These are phyloP conservation scores for Primulina eburnea DNA, from an alignment of 257 asterid genomes.

Conservation along the genomic window DNA sequence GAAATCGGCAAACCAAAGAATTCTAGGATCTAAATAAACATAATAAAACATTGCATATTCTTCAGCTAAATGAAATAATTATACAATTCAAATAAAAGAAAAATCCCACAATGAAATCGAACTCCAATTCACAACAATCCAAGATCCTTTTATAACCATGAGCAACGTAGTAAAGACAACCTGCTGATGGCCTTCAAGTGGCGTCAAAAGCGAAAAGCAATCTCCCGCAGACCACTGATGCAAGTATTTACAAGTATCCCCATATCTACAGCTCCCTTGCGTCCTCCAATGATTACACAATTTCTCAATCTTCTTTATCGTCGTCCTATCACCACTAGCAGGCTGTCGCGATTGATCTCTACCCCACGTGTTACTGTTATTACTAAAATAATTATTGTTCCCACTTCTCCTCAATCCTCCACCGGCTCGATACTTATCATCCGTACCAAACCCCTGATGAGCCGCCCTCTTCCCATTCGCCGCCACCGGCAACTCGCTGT, in stretches of 20 bases:
- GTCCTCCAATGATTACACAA: constrained; percentile 59
- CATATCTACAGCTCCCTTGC: constrained; percentile 72
- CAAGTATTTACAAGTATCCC: constrained; percentile 70
- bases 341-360: constrained; percentile 51
- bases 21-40: neutral
- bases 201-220: constrained; percentile 62
- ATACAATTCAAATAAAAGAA: constrained; percentile 2
- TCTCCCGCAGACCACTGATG: constrained; percentile 88
- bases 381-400: constrained; percentile 50
- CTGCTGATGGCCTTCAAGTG: constrained; percentile 91
- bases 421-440: neutral
- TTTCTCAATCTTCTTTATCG: constrained; percentile 57
- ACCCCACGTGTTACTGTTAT: constrained; percentile 51
- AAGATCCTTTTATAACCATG: constrained; percentile 12
- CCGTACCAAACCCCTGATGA: constrained; percentile 54
- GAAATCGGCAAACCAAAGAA: neutral
- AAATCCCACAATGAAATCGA: constrained; percentile 1
- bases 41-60: neutral
- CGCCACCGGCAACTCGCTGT: constrained; percentile 58
- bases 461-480: constrained; percentile 64
- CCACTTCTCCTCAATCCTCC: constrained; percentile 47
- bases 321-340: constrained; percentile 30
- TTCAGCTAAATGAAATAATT: constrained; percentile 19
- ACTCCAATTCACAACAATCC: constrained; percentile 9
- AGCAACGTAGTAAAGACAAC: constrained; percentile 31